Base-by-base conservation (phyloP, 2,329 filamentous ascomycete species). In the Knufia fluminis region DNA sequence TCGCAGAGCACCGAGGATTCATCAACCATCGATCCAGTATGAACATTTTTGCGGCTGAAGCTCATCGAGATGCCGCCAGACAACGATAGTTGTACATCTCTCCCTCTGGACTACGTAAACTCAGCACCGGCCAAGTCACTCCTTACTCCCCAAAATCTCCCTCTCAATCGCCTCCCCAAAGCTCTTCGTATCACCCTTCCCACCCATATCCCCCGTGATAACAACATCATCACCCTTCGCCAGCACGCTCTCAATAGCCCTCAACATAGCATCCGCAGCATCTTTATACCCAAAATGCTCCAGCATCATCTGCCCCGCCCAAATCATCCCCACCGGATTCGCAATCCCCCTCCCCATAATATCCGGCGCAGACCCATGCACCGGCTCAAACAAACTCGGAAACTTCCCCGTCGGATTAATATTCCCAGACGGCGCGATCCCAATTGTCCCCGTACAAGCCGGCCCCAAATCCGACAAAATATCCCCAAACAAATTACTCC, bases 391-490 rank as follows among this genome's bases (percentile, higher is more conserved):
- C 76, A 97, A 96, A 69, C 88, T 95, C 82, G 90, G 97, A 77
- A 96, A 86, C 72, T 97, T 88, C 70, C 92, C 92, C 2, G 48
- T 46, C 9, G 53, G 53, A 35, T 55, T 55, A 66, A 98, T 97
- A 81, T 97, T 97, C 66, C 90, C 92, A 32, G 91, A 97, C 57
- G 92, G 92, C 38, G 92, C 97, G 48, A 98, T 82, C 69, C 92
- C 92, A 58, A 97, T 86, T 72, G 92, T 92, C 68, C 92, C 92
- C 64, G 97, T 97, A 62, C 97, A 79, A 74, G 92, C 92, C 64
- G 92, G 92, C 77, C 91, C 96, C 88, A 97, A 95, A 71, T 98
- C 92, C 65, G 91, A 97, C 59, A 98, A 81, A 78, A 98, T 98
- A 74, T 97, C 91, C 71, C 91, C 91, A 78, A 97, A 98, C 64